A percentile compares a stretch with the other conserved stretches of the same genome.
phyloP scores from a whole-genome alignment of 495 filamentous ascomycete genomes.

The Aspergillus indologenus region DNA sequence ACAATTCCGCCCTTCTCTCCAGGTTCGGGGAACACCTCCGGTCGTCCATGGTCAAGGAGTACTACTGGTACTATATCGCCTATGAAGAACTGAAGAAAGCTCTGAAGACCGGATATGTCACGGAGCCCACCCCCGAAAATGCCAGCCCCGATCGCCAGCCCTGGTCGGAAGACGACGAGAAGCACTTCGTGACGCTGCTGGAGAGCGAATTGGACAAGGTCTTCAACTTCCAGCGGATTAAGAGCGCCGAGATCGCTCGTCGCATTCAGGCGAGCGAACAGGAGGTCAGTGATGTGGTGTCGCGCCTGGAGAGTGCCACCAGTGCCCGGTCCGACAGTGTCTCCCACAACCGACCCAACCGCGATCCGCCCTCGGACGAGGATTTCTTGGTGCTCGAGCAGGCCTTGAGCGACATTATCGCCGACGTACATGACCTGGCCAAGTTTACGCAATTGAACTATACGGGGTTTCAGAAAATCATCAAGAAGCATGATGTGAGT shows the following conservation, averaged over 20 bases:
- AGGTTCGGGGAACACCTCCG: slow-evolving; percentile 97
- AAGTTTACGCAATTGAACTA: slow-evolving; percentile 99
- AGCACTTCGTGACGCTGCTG: slow-evolving; percentile 77
- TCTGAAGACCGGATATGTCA: slow-evolving; percentile 70
- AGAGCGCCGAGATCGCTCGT: slow-evolving; percentile 88
- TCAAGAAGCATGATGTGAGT: slow-evolving; percentile 97
- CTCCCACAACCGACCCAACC: slow-evolving; percentile 21
- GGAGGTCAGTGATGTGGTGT: slow-evolving; percentile 85
- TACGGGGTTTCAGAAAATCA: slow-evolving; percentile 99
- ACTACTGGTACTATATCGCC: slow-evolving; percentile 94
- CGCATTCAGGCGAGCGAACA: slow-evolving; percentile 81
- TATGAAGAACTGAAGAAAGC: slow-evolving; percentile 91
- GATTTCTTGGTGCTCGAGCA: slow-evolving; percentile 94
- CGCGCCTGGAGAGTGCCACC: slow-evolving; percentile 52
- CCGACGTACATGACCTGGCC: slow-evolving; percentile 96
- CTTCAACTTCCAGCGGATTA: slow-evolving; percentile 92
- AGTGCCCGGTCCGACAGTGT: slow-evolving; percentile 23
- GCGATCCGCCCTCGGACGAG: slow-evolving; percentile 63
- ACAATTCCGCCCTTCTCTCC: slow-evolving; percentile 25
- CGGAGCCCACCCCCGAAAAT: slow-evolving; percentile 51
- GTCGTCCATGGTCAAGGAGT: slow-evolving; percentile 90
- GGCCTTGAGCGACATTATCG: slow-evolving; percentile 95
- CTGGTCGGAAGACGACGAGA: slow-evolving; percentile 94
- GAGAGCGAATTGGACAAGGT: slow-evolving; percentile 95
- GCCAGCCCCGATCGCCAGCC: slow-evolving; percentile 55